phyloP scores from a whole-genome alignment of 192 early-diverging fungal genomes.

The Podila verticillata region DNA sequence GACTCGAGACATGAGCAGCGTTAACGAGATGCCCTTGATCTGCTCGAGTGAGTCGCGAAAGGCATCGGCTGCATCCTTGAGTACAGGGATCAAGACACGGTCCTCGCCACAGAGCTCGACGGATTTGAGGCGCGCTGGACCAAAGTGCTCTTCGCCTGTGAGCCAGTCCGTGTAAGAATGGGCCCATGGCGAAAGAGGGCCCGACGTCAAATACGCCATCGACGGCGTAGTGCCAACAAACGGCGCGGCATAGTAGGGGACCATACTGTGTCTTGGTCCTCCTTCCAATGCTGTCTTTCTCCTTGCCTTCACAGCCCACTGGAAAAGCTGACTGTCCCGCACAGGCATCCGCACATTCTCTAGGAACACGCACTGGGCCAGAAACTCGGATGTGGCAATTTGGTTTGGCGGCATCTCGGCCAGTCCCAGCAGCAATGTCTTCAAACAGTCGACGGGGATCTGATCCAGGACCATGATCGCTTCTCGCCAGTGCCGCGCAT shows the following conservation, averaged over 20 bases:
- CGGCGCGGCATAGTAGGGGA: not conserved
- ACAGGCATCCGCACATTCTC: slow-evolving; percentile 39
- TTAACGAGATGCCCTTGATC: slow-evolving; percentile 26
- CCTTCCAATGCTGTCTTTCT: not conserved
- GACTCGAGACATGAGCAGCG: not conserved
- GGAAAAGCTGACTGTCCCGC: slow-evolving; percentile 23
- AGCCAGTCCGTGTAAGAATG: slow-evolving; percentile 1
- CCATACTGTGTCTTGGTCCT: not conserved
- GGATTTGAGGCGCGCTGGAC: slow-evolving; percentile 7
- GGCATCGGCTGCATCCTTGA: slow-evolving; percentile 26
- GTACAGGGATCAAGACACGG: slow-evolving; percentile 20
- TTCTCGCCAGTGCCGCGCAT: slow-evolving; percentile 45
- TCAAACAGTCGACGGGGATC: slow-evolving; percentile 26
- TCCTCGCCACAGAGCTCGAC: slow-evolving; percentile 45
- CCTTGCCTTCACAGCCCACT: slow-evolving; percentile 15
- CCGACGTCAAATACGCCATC: too few species aligned
- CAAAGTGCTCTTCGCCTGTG: not conserved
- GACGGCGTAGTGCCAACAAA: not conserved
- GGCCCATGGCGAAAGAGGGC: too few species aligned
- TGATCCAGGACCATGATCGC: slow-evolving; percentile 28
- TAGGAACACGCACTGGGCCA: slow-evolving; percentile 10
- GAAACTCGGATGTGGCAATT: slow-evolving; percentile 17
- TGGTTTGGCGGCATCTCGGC: slow-evolving; percentile 22
- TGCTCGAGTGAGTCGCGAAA: slow-evolving; percentile 37
- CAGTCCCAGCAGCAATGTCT: slow-evolving; percentile 24